Evolutionary conservation across 2,329 filamentous ascomycete species (phyloP), one percentile per base, ranked within the genome.

Genomic region (Plectosphaerella plurivora): DNA sequence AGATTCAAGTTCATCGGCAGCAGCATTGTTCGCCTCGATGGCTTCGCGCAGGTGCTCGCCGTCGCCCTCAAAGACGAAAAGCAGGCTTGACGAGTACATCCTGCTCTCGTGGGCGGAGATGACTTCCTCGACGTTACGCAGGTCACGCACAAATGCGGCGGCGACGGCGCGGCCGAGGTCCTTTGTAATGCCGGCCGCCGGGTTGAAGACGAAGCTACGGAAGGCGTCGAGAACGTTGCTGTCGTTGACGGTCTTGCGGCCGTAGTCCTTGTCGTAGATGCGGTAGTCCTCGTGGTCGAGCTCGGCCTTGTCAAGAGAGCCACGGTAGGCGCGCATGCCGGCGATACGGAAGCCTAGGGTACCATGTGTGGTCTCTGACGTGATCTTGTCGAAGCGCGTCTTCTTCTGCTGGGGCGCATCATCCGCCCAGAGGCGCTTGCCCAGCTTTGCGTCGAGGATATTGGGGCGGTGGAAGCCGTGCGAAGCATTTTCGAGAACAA

Each of bases 361-460:
- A 35, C 73, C 75, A 58, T 86, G 83, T 10, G 83, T 87, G 4
- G 83, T 86, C 61, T 77, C 73, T 25, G 69, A 66, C 33, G 75
- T 74, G 53, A 87, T 82, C 63, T 81, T 75, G 59, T 84, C 77
- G 61, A 87, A 85, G 28, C 82, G 76, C 36, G 69, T 64, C 60
- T 79, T 79, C 71, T 87, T 87, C 61, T 83, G 74, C 24, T 67
- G 59, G 0, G 80, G 76, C 22, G 83, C 83, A 56, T 85, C 76
- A 54, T 96, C 89, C 14, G 89, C 93, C 87, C 91, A 97, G 6
- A 99, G 73, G 33, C 89, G 82, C 48, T 85, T 80, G 44, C 94
- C 94, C 18, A 99, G 82, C 73, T 99, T 99, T 58, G 96, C 82
- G 65, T 99, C 94, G 53, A 99, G 75, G 8, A 99, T 91, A 61